phyloP scores from a whole-genome alignment of 495 filamentous ascomycete species.

The Hyaloscypha variabilis region DNA sequence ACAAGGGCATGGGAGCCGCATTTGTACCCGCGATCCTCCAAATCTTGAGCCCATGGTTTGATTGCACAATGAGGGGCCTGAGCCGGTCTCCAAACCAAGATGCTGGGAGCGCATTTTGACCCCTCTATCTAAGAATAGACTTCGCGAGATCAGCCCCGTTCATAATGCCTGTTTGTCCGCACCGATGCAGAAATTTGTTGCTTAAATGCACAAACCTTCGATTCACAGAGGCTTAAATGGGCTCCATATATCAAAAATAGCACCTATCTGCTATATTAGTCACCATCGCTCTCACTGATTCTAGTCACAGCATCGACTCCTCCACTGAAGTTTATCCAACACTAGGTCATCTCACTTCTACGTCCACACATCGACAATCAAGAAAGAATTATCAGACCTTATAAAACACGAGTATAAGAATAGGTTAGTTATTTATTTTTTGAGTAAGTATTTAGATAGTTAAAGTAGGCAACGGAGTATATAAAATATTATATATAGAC shows the following conservation, averaged over 20 bases:
- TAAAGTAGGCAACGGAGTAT: too few relatives aligned
- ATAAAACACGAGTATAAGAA: too few relatives aligned
- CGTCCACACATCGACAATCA: slow-evolving; percentile 15
- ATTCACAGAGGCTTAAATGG: slow-evolving; percentile 9
- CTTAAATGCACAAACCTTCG: slow-evolving; percentile 7
- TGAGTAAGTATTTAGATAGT: too few relatives aligned
- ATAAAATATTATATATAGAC: too few relatives aligned
- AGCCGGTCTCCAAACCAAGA: neutral
- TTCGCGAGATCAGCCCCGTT: neutral
- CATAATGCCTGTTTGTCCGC: slow-evolving; percentile 1
- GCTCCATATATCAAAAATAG: slow-evolving; percentile 21
- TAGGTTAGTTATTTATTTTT: too few relatives aligned
- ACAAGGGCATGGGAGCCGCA: neutral
- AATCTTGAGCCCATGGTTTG: slow-evolving; percentile 1
- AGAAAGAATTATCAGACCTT: too few relatives aligned
- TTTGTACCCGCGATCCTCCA: slow-evolving; percentile 6
- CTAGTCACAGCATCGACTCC: slow-evolving; percentile 24
- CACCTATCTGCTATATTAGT: slow-evolving; percentile 12
- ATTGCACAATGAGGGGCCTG: slow-evolving; percentile 1
- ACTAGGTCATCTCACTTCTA: slow-evolving; percentile 28
- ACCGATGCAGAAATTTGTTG: slow-evolving; percentile 10
- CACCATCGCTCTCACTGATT: slow-evolving; percentile 20
- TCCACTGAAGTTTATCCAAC: slow-evolving; percentile 24
- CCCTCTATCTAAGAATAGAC: neutral
- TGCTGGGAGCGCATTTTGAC: neutral